A percentile compares a stretch with the other conserved stretches of the same genome.
Evolutionary conservation across 208 protist species (phyloP).

Genomic region (Spongospora subterranea): DNA sequence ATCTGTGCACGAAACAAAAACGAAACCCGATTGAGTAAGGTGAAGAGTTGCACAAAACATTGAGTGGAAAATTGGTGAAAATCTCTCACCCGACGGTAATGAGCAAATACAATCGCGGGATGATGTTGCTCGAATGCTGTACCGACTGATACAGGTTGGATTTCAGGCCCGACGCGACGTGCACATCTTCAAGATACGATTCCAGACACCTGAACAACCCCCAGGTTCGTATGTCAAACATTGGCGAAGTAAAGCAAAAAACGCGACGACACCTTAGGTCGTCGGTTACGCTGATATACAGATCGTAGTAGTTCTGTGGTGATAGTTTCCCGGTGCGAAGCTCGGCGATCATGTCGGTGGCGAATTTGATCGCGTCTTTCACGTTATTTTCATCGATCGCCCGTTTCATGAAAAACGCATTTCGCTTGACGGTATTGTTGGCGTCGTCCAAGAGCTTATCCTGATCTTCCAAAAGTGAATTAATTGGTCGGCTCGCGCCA

Average conservation of each 20-base stretch:
- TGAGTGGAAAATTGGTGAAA: not conserved
- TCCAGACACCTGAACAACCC: constrained; percentile 61
- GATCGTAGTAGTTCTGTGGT: constrained; percentile 96
- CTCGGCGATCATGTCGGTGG: constrained; percentile 88
- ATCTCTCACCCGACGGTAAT: constrained; percentile 84
- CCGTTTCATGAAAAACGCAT: constrained; percentile 81
- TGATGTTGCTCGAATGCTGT: constrained; percentile 95
- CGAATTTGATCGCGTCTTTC: constrained; percentile 84
- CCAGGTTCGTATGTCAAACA: too few species aligned
- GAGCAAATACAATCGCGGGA: constrained; percentile 96
- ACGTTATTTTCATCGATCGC: constrained; percentile 79
- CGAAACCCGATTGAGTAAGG: constrained; percentile 24
- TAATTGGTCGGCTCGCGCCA: not conserved
- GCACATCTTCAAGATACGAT: constrained; percentile 80
- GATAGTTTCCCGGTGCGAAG: constrained; percentile 89
- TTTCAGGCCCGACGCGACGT: constrained; percentile 65
- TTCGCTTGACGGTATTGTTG: constrained; percentile 73
- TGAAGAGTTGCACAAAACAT: constrained; percentile 40
- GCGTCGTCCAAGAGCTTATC: constrained; percentile 19
- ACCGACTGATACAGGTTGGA: constrained; percentile 94
- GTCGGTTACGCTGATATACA: constrained; percentile 78
- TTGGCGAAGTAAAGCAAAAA: not conserved
- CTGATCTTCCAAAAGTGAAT: not conserved
- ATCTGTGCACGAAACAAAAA: too few species aligned
- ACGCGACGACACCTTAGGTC: not conserved